These are phyloP conservation scores for Betula pendula DNA, from an alignment of 306 rosid genomes.

Conservation along the genomic window DNA sequence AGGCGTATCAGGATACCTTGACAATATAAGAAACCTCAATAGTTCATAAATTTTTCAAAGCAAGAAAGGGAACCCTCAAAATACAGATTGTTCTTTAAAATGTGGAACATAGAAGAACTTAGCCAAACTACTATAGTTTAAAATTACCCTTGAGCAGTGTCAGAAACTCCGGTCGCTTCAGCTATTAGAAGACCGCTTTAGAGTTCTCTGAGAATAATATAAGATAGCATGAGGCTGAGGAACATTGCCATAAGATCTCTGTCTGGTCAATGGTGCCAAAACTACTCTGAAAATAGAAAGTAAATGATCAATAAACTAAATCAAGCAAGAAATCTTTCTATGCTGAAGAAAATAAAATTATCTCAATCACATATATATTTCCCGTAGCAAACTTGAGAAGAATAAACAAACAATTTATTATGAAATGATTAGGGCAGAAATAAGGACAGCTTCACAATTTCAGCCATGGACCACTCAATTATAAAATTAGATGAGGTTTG, in stretches of 20 bases:
- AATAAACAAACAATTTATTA: neutral
- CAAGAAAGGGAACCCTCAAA: neutral
- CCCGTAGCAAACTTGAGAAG: neutral
- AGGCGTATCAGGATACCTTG: slow-evolving; percentile 35
- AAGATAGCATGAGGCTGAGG: slow-evolving; percentile 68
- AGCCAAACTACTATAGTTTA: neutral
- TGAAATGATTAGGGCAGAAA: neutral
- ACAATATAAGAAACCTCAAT: neutral
- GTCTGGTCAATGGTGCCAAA: slow-evolving; percentile 58
- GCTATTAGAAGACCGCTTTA: slow-evolving; percentile 48
- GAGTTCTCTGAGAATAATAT: slow-evolving; percentile 63
- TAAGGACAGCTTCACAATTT: neutral
- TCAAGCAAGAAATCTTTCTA: neutral
- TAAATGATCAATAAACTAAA: neutral
- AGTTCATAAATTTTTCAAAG: neutral
- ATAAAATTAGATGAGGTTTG: neutral
- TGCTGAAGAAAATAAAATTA: neutral
- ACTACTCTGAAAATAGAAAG: slow-evolving; percentile 43
- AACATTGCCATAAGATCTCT: slow-evolving; percentile 49
- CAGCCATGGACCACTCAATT: neutral
- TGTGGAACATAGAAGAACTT: neutral
- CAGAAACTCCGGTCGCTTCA: slow-evolving; percentile 54
- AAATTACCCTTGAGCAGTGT: slow-evolving; percentile 56
- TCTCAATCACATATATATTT: neutral
- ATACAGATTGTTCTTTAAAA: neutral